Evolutionary conservation across 495 filamentous ascomycete species (phyloP).

Genomic region (Penicillium taxi): DNA sequence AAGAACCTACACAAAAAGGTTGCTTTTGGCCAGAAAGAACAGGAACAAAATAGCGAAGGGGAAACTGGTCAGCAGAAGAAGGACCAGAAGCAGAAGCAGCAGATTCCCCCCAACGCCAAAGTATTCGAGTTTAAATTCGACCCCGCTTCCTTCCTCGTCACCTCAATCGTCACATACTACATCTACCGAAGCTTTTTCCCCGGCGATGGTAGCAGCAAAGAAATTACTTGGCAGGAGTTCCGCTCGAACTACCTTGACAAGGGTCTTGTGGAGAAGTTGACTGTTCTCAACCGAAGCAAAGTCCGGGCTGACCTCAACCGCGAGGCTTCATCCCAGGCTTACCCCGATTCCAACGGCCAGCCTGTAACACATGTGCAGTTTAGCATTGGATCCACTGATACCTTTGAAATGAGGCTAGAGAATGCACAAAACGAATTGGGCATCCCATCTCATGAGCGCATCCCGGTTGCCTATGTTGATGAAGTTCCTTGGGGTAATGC

Average conservation of each 20-base stretch:
- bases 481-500: constrained; percentile 59
- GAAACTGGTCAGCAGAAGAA: constrained; percentile 21
- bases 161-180: constrained; percentile 54
- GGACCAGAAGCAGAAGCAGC: constrained; percentile 23
- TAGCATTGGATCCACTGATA: constrained; percentile 87
- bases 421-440: constrained; percentile 77
- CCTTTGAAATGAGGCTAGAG: constrained; percentile 82
- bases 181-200: constrained; percentile 54
- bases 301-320: constrained; percentile 81
- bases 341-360: constrained; percentile 72
- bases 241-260: constrained; percentile 86
- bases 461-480: constrained; percentile 80
- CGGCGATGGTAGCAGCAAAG: constrained; percentile 53
- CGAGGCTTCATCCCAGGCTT: constrained; percentile 66
- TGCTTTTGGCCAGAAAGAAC: too few species aligned
- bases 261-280: constrained; percentile 88
- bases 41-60: constrained; percentile 7
- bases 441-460: constrained; percentile 75
- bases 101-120: constrained; percentile 16
- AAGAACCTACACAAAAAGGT: constrained; percentile 22
- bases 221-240: constrained; percentile 98
- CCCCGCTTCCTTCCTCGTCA: constrained; percentile 45
- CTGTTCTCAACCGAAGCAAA: constrained; percentile 60
- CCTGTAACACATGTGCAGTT: constrained; percentile 81
- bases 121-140: constrained; percentile 49